phyloP scores from a whole-genome alignment of 2,329 filamentous ascomycete species.

The Penicillium frequentans region DNA sequence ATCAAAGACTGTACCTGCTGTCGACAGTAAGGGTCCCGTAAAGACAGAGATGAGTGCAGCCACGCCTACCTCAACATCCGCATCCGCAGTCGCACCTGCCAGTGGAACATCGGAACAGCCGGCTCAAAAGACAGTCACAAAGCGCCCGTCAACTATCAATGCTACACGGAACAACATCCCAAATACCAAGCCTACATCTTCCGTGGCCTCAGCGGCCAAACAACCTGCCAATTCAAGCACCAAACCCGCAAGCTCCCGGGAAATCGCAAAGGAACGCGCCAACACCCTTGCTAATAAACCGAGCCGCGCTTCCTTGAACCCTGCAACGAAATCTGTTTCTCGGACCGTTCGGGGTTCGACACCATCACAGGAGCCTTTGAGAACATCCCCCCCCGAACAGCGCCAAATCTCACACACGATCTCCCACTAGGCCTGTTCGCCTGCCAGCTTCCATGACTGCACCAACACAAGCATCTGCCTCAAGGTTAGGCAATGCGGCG shows the following conservation, averaged over 20 bases:
- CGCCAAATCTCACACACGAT: conserved; percentile 36
- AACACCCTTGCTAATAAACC: conserved; percentile 31
- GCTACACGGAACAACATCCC: conserved; percentile 25
- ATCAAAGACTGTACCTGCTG: conserved; percentile 2
- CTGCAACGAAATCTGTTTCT: conserved; percentile 26
- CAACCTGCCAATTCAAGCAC: conserved; percentile 16
- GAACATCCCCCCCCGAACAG: conserved; percentile 20
- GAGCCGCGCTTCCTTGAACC: conserved; percentile 32
- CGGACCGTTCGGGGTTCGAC: conserved; percentile 31
- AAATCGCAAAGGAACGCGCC: conserved; percentile 30
- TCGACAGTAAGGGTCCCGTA: conserved; percentile 1
- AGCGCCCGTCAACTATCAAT: conserved; percentile 34
- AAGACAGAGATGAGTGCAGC: conserved; percentile 18
- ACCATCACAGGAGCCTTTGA: conserved; percentile 29
- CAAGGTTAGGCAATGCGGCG: conserved; percentile 28
- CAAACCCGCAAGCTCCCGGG: conserved; percentile 28
- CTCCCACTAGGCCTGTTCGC: conserved; percentile 42
- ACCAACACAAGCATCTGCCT: conserved; percentile 41
- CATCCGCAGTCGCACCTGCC: neutral
- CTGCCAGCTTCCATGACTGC: conserved; percentile 42
- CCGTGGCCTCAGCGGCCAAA: conserved; percentile 19
- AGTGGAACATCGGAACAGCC: conserved; percentile 15
- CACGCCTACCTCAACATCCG: neutral
- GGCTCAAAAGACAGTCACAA: conserved; percentile 26
- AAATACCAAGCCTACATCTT: conserved; percentile 17